phyloP scores from a whole-genome alignment of 495 filamentous ascomycete species.

The Tuber indicum region DNA sequence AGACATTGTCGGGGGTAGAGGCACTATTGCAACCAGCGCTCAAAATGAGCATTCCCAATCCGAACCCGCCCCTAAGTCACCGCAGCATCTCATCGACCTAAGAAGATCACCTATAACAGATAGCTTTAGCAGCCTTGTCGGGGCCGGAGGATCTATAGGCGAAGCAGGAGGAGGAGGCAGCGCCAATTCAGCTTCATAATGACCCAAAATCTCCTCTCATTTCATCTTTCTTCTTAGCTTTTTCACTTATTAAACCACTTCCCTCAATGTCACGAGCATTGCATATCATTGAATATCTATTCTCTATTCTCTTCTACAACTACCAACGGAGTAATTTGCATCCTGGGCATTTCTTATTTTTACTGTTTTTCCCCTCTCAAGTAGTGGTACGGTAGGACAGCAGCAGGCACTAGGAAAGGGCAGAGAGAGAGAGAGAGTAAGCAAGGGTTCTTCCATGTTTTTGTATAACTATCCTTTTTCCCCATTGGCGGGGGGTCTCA shows the following conservation, averaged over 20 bases:
- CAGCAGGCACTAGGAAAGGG: background rate
- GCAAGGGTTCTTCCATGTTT: background rate
- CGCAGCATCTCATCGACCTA: background rate
- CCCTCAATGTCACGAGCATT: constrained; percentile 1
- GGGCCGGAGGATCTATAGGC: background rate
- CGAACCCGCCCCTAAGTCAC: constrained; percentile 3
- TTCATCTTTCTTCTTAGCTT: constrained; percentile 1
- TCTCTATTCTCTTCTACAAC: constrained; percentile 14
- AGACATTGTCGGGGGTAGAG: constrained; percentile 1
- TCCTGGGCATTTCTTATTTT: constrained; percentile 18
- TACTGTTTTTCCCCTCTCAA: constrained; percentile 10
- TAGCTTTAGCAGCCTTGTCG: background rate
- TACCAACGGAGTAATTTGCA: constrained; percentile 22
- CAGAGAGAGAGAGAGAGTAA: background rate
- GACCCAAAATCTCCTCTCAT: constrained; percentile 2
- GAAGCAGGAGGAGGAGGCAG: background rate
- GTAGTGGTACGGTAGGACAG: background rate
- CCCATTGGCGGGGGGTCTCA: background rate
- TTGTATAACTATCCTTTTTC: background rate
- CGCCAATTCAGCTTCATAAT: background rate
- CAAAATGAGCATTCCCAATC: constrained; percentile 33
- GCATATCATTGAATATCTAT: constrained; percentile 11
- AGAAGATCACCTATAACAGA: constrained; percentile 7
- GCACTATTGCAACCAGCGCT: background rate
- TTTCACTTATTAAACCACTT: constrained; percentile 12